Evolutionary conservation across 805 yeast species (phyloP), one percentile per base, ranked within the genome.

Genomic region (Kurtzmaniella cleridarum): DNA sequence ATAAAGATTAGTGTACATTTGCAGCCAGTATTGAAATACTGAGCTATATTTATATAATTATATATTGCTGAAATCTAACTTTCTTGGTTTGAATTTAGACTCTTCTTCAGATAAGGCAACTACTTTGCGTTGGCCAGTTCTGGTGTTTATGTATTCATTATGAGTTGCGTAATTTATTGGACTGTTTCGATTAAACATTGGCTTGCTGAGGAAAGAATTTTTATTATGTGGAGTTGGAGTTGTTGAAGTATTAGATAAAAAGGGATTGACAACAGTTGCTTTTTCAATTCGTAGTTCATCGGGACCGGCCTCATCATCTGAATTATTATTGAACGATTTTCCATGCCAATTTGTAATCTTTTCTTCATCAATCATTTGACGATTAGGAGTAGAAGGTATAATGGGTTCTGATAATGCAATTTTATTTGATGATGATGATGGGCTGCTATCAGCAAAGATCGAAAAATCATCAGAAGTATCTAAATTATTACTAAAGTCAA

Each of bases 331-430:
- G 46, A 44, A 52, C 5, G 69, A 60, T 30, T 57, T 57, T 2
- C 62, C 66, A 39, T 65, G 62, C 73, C 73, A 68, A 27, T 58
- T 57, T 13, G 53, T 41, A 11, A 64, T 62, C 36, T 54, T 45
- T 5, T 54, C 50, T 3, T 64, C 69, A 28, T 55, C 51, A 5
- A 67, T 63, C 26, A 66, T 27, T 40, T 66, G 71, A 3, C 40
- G 46, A 2, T 39, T 32, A 1, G 69, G 69, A 3, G 71, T 62
- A 36, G 41, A 42, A 5, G 62, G 61, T 16, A 35, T 34, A 30
- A 24, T 35, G 13, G 35, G 39, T 6, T 20, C 24, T 20, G 24
- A 20, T 8, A 20, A 5, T 20, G 24, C 24, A 20, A 8, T 5
- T 20, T 20, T 20, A 5, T 20, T 20, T 5, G 24, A 8, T 5